These are phyloP conservation scores for Xylona heveae DNA, from an alignment of 495 filamentous ascomycete genomes.

Conservation along the genomic window DNA sequence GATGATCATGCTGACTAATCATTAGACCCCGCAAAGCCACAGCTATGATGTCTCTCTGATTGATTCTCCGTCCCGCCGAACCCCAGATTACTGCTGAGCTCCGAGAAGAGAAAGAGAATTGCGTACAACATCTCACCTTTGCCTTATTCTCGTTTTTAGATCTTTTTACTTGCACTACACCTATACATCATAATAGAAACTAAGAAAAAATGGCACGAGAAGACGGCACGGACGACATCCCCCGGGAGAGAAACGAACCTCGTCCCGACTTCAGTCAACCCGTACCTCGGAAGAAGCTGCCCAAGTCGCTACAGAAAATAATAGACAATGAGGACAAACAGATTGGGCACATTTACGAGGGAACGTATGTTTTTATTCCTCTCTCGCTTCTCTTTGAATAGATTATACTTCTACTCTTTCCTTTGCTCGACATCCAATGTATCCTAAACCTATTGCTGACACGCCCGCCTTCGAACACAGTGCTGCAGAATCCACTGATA, in stretches of 20 bases:
- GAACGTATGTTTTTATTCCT: constrained; percentile 40
- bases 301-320: constrained; percentile 45
- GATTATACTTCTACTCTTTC: background rate
- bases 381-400: constrained; percentile 2
- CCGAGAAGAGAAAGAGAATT: no score
- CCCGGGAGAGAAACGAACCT: constrained; percentile 12
- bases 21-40: no score
- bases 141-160: no score
- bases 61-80: no score
- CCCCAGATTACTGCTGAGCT: no score
- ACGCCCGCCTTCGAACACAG: constrained; percentile 20
- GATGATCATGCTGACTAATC: no score
- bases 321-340: constrained; percentile 60
- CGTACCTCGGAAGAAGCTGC: constrained; percentile 37
- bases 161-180: no score
- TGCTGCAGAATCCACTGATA: constrained; percentile 61
- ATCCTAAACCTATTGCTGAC: constrained; percentile 1
- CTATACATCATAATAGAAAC: no score
- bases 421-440: background rate
- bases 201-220: constrained; percentile 5
- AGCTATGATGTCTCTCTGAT: no score
- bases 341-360: constrained; percentile 54
- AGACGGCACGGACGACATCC: constrained; percentile 9
- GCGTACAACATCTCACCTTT: no score
- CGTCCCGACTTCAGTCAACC: constrained; percentile 25